A percentile compares a stretch with the other conserved stretches of the same genome.
Conservation (phyloP, 2,329 filamentous ascomycete genomes). For the Mycosphaerella sp. region DNA sequence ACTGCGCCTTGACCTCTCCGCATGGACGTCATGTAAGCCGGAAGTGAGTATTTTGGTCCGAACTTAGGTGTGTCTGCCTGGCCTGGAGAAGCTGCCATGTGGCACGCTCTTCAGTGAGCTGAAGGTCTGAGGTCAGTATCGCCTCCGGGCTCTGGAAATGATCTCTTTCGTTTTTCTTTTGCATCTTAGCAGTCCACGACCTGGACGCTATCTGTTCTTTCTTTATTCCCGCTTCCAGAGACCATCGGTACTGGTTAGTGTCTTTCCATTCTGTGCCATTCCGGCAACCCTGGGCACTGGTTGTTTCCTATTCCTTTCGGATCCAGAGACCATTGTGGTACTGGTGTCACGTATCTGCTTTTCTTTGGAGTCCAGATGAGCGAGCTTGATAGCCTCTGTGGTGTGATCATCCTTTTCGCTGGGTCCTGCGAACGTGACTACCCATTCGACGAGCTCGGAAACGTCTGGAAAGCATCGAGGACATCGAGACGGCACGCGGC, state of each 20-base stretch:
- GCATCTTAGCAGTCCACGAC: no score
- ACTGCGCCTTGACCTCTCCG: not conserved
- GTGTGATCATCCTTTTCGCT: not conserved
- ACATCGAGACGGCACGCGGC: no score
- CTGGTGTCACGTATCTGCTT: no score
- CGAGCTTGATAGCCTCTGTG: not conserved
- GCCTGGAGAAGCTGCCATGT: not conserved
- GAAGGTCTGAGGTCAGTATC: not conserved
- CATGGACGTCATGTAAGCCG: not conserved
- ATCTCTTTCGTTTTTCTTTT: not conserved
- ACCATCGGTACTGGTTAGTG: no score
- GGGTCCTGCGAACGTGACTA: not conserved
- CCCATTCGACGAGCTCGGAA: not conserved
- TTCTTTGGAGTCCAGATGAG: not conserved
- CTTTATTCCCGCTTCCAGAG: not conserved
- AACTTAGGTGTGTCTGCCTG: no score
- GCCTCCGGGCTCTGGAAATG: not conserved
- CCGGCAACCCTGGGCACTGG: no score
- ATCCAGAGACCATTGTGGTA: no score
- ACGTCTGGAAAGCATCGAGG: no score
- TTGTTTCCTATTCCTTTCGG: no score
- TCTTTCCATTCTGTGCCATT: no score
- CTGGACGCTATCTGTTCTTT: not conserved
- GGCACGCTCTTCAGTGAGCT: not conserved
- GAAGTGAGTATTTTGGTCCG: not conserved